Evolutionary conservation across 768 basidiomycete species (phyloP), one percentile per base, ranked within the genome.

Genomic region (Lepiota brunneoincarnata): DNA sequence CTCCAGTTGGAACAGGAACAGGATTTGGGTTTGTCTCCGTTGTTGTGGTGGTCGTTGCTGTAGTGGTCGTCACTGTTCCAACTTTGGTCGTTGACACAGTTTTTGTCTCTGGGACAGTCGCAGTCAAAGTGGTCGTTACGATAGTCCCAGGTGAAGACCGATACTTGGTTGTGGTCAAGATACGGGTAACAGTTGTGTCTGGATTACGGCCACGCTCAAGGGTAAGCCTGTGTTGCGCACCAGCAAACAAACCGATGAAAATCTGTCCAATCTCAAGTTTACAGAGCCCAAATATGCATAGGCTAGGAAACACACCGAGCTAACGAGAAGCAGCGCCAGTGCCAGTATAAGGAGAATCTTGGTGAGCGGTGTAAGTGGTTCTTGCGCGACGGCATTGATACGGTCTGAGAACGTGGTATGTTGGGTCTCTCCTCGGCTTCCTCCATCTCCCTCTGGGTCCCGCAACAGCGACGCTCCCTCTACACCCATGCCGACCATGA

Each of bases 171-270:
- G 54, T 56, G 9, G 51, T 58, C 12, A 52, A 23, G 15, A 37
- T 44, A 10, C 21, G 51, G 6, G 51, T 44, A 23, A 21, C 24
- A 14, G 53, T 47, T 9, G 5, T 61, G 12, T 64, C 62, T 54
- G 65, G 70, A 24, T 69, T 74, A 11, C 76, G 45, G 20, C 35
- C 69, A 41, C 73, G 74, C 51, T 75, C 75, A n/a, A 76, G 62
- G 56, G 81, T 81, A 49, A 93, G 77, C 57, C 83, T 86, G 64
- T 90, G 87, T 66, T 92, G 84, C 1, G 87, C 86, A 9, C 97
- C 97, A 28, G 93, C 88, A 68, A 94, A 98, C 4, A 99, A 75
- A 9, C 96, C 96, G 57, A 95, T 86, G 69, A 96, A 95, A n/a
- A 91, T 78, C 80, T 81, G 36, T 21, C 18, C 14, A 17, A 2